Evolutionary conservation across 1,139 yeast species (phyloP), one percentile per base, ranked within the genome.

Genomic region (Geotrichum macrosporum): DNA sequence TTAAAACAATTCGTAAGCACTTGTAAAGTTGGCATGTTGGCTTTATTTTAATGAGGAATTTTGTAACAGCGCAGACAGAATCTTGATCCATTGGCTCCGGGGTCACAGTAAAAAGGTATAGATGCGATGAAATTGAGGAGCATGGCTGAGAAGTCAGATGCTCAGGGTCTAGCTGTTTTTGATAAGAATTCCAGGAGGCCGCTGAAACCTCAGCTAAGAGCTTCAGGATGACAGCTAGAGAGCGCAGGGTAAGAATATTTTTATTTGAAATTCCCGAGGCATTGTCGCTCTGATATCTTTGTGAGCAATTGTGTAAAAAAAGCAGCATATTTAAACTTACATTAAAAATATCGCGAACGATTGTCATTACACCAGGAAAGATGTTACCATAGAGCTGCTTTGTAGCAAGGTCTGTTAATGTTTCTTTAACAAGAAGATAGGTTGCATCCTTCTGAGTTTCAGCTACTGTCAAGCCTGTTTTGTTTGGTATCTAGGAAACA

Each of bases 391-490:
- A 16, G 12, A 51, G 41, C 27, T 43, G 41, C 9, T 49, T n/a
- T 12, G 29, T 26, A 13, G 44, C 33, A 6, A 49, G 38, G 13
- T 49, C 48, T 15, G 29, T 16, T 16, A 51, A 41, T n/a, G 45
- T 44, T 20, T 35, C 41, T 22, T 35, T 46, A 8, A 41, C 41
- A 13, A 50, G 35, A 15, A 38, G 19, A 30, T 34, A 49, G 10
- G 42, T 35, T 5, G 46, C 41, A 13, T 60, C 59, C 15, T 50
- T 46, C 16, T 57, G 57, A 13, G 59, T 55, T 41, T 62, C 65
- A 16, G 55, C 57, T 12, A 59, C 53, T 10, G 57, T 50, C 18
- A 53, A 47, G 24, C 61, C 60, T 5, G 62, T 54, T 18, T 48
- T 45, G 36, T 52, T 52, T 12, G 66, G 65, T 18, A 62, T 54